Conservation (phyloP, 140 eudicot species). For the Oenanthe javanica region DNA sequence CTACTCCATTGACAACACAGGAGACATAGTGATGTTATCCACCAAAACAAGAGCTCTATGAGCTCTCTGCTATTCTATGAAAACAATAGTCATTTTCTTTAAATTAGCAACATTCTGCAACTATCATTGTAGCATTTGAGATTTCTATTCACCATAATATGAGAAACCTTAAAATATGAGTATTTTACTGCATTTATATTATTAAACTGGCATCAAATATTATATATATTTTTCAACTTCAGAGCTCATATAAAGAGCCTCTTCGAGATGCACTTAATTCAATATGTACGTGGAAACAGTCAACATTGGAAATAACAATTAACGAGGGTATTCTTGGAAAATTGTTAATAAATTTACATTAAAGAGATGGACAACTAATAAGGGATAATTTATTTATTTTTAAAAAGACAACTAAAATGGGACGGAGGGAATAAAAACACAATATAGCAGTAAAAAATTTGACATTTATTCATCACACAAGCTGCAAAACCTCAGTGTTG, state of each 20-base stretch:
- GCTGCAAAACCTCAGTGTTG: background rate
- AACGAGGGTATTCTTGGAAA: too few species aligned
- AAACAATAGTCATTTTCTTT: background rate
- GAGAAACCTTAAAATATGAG: background rate
- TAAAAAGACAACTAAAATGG: too few species aligned
- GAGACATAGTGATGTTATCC: constrained; percentile 97
- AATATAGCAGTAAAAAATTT: background rate
- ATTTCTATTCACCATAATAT: background rate
- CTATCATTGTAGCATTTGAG: background rate
- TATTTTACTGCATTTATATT: too few species aligned
- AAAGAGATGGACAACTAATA: too few species aligned
- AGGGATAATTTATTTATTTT: too few species aligned
- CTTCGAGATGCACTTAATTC: too few species aligned
- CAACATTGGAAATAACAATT: too few species aligned
- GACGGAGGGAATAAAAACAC: background rate
- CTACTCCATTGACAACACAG: constrained; percentile 92
- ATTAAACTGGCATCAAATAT: too few species aligned
- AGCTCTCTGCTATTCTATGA: constrained; percentile 86
- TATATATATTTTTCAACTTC: too few species aligned
- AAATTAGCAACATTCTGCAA: background rate
- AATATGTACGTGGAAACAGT: too few species aligned
- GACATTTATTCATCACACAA: background rate
- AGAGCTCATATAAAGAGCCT: too few species aligned
- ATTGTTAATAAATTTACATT: too few species aligned
- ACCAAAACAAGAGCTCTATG: constrained; percentile 91